Evolutionary conservation across 768 basidiomycete genomes (phyloP), one percentile per base, ranked within the genome.

Genomic region (Gelatoporia subvermispora): DNA sequence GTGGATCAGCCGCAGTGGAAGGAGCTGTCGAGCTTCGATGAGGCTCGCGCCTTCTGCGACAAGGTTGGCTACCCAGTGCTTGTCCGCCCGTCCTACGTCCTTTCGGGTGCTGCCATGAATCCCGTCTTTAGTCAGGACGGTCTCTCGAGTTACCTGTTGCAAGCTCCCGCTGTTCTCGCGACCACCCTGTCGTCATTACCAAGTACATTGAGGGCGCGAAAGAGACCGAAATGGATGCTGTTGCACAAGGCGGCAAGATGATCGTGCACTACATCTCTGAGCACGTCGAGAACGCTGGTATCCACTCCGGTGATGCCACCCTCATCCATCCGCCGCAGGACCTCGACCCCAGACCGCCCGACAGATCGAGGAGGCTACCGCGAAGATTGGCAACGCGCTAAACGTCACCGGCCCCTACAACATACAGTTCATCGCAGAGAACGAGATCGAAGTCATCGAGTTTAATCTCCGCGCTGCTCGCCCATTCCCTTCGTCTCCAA

Each of bases 31-130:
- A 89, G 85, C 60, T 88, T 91, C 60, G 81, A 88, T 25, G 93
- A 92, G 56, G 96, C 96, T 2, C 70, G 82, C 50, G 62, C 75
- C 23, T 99, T 99, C 78, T 98, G 95, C 66, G 79, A 87, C 56
- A 85, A 85, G 55, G 96, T 96, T 48, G 88, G 89, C 3, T 98
- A 89, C 66, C 96, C 94, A 3, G 95, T 98, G 37, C 82, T 99
- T 28, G 95, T 68, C 93, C 91, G 95, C 49, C 95, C 95, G 0
- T 99, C 95, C 0, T 99, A 98, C 63, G 95, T 98, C 43, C 82
- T 99, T n/a, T 99, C 96, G 2, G 96, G 96, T 39, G 96, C 95
- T 2, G 96, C 96, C 21, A 99, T 99, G 96, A 99, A 99, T 65
- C 95, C 98, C 49, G 96, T 97, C 13, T 98, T 88, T 49, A 94